Conservation (phyloP, 2,329 filamentous ascomycete genomes). For the Monascus ruber region DNA sequence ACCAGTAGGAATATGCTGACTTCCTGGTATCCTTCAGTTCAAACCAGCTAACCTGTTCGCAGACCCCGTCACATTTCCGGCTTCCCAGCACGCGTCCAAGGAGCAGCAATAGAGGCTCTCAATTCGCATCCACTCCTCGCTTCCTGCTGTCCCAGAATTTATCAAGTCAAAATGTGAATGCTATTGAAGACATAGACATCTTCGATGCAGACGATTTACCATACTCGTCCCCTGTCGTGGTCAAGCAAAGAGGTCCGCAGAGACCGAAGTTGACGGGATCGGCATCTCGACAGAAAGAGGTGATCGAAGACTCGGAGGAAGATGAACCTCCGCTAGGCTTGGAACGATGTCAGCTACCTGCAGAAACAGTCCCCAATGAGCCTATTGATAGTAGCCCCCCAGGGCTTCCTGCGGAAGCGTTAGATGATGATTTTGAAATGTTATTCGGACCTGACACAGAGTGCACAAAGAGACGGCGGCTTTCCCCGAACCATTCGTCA, state of each 20-base stretch:
- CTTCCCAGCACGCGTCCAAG: conserved; percentile 5
- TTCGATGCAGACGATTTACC: conserved; percentile 6
- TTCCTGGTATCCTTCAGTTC: no score
- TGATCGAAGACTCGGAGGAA: conserved; percentile 18
- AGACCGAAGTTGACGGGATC: conserved; percentile 1
- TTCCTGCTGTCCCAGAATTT: conserved; percentile 19
- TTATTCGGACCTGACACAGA: not conserved
- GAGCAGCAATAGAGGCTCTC: conserved; percentile 11
- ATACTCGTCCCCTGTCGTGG: conserved; percentile 5
- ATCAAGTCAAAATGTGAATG: conserved; percentile 3
- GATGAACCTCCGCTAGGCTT: conserved; percentile 4
- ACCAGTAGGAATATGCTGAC: not conserved
- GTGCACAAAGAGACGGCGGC: not conserved
- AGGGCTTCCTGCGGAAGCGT: not conserved
- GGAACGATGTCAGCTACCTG: not conserved
- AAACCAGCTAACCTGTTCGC: conserved; percentile 1
- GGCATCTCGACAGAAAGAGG: conserved; percentile 8
- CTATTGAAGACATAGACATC: conserved; percentile 9
- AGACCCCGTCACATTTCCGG: conserved; percentile 21
- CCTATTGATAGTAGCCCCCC: not conserved
- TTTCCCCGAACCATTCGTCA: not conserved
- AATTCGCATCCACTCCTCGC: conserved; percentile 23
- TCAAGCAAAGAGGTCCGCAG: conserved; percentile 1
- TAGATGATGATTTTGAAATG: not conserved
- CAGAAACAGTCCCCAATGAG: not conserved